Evolutionary conservation across 352 stramenopile genomes (phyloP).

Genomic region (Phytopythium oedochilum): DNA sequence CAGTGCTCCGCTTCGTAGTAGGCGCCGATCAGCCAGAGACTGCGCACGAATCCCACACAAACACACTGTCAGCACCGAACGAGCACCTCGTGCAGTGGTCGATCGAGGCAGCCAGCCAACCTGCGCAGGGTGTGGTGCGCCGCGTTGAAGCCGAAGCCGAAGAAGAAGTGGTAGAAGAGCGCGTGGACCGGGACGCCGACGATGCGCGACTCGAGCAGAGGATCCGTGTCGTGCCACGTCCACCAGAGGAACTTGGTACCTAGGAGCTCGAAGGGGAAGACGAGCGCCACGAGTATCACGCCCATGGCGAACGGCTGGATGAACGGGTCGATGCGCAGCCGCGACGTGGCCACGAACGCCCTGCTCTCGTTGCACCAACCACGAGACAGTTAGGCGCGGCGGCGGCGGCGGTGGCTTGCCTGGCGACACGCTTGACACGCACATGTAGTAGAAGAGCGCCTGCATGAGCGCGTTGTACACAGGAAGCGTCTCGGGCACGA

Average conservation of each 20-base stretch:
- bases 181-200: slow-evolving; percentile 62
- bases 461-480: slow-evolving; percentile 65
- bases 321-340: slow-evolving; percentile 67
- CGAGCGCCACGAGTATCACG: slow-evolving; percentile 41
- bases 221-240: slow-evolving; percentile 84
- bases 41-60: slow-evolving; percentile 9
- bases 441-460: slow-evolving; percentile 81
- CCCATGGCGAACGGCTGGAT: slow-evolving; percentile 71
- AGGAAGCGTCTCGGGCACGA: slow-evolving; percentile 45
- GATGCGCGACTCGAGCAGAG: slow-evolving; percentile 48
- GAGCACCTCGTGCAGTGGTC: no score
- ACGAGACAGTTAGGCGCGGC: neutral
- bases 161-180: slow-evolving; percentile 68
- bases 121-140: slow-evolving; percentile 55
- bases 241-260: slow-evolving; percentile 82
- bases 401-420: no score
- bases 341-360: slow-evolving; percentile 64
- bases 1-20: slow-evolving; percentile 65
- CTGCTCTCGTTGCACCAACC: slow-evolving; percentile 16
- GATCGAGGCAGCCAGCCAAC: slow-evolving; percentile 14
- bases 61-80: neutral
- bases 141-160: slow-evolving; percentile 42
- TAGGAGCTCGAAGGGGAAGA: slow-evolving; percentile 70
- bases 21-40: slow-evolving; percentile 42
- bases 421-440: slow-evolving; percentile 3